Evolutionary conservation across 2,329 filamentous ascomycete species (phyloP), one percentile per base, ranked within the genome.

Genomic region (Botrytis tulipae): DNA sequence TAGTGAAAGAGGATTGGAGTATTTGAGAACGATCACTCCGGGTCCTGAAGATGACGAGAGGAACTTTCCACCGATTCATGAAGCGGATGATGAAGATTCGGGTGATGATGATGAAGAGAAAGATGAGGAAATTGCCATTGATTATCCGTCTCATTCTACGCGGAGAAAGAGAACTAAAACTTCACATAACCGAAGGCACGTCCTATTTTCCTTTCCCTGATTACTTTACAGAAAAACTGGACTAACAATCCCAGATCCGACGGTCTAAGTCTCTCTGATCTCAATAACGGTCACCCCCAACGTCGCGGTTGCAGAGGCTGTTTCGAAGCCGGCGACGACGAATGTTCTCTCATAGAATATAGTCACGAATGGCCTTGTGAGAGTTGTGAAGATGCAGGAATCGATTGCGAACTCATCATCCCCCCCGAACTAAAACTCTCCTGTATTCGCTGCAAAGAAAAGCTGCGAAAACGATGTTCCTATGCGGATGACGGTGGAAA

Each of bases 281-380:
- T 80, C 10, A 76, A 73, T 5, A 35, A 69, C 18, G 76, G 74
- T 5, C 75, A 78, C 57, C 78, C 76, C 20, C 78, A 80, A 51
- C 75, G 73, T 20, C 72, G 75, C n/a, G 78, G 78, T 16, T 80
- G 79, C 67, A 80, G 77, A 72, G 54, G 74, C 18, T 80, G 79
- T 70, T 79, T 80, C 51, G 66, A 73, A 5, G 40, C 71, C 4
- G 75, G 76, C 25, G 73, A 77, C 42, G 76, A 80, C 42, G 72
- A 74, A 32, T 80, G 78, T 42, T 75, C 76, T 18, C 76, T 80
- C 5, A 77, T 80, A 40, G 51, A 77, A 9, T 54, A 77, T n/a
- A 48, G 18, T 10, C 51, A 74, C 18, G 65, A 71, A 10, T 80
- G 77, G 57, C 79, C 79, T 2, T 80, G 79, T 71, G 71, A 74